Evolutionary conservation across 352 stramenopile genomes (phyloP), one percentile per base, ranked within the genome.

Genomic region (Ophiocytium majus): DNA sequence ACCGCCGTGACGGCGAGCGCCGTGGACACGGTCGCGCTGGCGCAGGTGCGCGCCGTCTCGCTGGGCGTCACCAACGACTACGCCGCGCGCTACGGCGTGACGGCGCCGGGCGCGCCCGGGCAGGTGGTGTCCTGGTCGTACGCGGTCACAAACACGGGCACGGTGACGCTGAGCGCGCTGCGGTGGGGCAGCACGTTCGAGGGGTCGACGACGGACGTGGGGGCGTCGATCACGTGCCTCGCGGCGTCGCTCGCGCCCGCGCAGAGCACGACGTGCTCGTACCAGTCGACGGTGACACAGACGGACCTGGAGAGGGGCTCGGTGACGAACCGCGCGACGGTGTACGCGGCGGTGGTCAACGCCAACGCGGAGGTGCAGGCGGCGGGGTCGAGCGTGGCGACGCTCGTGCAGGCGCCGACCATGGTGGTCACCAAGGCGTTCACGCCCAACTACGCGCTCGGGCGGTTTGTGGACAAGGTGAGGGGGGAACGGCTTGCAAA

Each of bases 381-480:
- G 5, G 14, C 36, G 33, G 34, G 76, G 5, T 82, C 82, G 1
- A 32, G 33, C 10, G 17, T 19, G 19, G 76, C 66, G 23, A 57
- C 43, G n/a, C 71, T 85, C n/a, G 71, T 37, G 0, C 14, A 66
- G 10, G 71, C 31, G 17, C 64, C 64, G 5, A 10, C 31, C 64
- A 34, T 76, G 31, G 17, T 10, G 5, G 34, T 76, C 64, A 76
- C 64, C 34, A 79, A 79, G 36, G 43, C 0, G 9, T 85, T 85
- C 32, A 37, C 31, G 31, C 31, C 34, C 31, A 17, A 76, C 23
- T 76, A 85, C 57, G 43, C 43, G 43, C 43, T 57, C 43, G 43
- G 43, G 43, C 43, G 43, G 14, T 14, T 85, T 9, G 49, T 35
- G 49, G 82, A 85, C 63, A 43, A 64, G 37, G 81, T n/a, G n/a